Percentiles rank a stretch among this genome's conserved stretches.
These are phyloP conservation scores for Leccinum ochraceum DNA, from an alignment of 768 basidiomycete genomes.

Conservation along the genomic window DNA sequence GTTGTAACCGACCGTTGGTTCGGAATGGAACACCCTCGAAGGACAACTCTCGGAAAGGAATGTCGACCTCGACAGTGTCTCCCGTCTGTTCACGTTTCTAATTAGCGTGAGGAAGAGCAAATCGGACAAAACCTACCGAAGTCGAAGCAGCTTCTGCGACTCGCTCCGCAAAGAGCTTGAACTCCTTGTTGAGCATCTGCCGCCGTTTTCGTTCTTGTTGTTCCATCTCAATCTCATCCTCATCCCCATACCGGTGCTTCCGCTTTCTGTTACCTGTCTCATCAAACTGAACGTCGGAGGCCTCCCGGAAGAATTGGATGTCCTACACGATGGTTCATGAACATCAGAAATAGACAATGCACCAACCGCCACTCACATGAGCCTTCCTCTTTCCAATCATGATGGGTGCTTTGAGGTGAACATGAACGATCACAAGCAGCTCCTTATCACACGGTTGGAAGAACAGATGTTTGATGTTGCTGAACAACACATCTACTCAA, in stretches of 20 bases:
- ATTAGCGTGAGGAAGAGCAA: slow-evolving; percentile 2
- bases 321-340: slow-evolving; percentile 52
- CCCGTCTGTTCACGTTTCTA: slow-evolving; percentile 52
- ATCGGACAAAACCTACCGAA: slow-evolving; percentile 54
- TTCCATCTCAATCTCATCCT: slow-evolving; percentile 99
- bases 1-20: slow-evolving; percentile 91
- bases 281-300: slow-evolving; percentile 96
- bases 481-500: slow-evolving; percentile 82
- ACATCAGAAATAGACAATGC: neutral
- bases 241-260: slow-evolving; percentile 95
- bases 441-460: slow-evolving; percentile 99
- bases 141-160: slow-evolving; percentile 80
- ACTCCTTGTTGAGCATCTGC: slow-evolving; percentile 89
- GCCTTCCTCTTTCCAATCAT: slow-evolving; percentile 99
- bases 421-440: slow-evolving; percentile 88
- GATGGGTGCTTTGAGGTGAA: slow-evolving; percentile 93
- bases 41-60: slow-evolving; percentile 95
- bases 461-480: slow-evolving; percentile 97
- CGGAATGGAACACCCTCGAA: slow-evolving; percentile 97
- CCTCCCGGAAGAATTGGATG: slow-evolving; percentile 97
- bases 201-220: slow-evolving; percentile 93
- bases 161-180: slow-evolving; percentile 91
- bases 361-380: slow-evolving; percentile 57
- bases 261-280: slow-evolving; percentile 99
- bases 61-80: slow-evolving; percentile 88